A percentile compares a stretch with the other conserved stretches of the same genome.
Evolutionary conservation across 73 alveolate species (phyloP).

Genomic region (Paramecium octaurelia): DNA sequence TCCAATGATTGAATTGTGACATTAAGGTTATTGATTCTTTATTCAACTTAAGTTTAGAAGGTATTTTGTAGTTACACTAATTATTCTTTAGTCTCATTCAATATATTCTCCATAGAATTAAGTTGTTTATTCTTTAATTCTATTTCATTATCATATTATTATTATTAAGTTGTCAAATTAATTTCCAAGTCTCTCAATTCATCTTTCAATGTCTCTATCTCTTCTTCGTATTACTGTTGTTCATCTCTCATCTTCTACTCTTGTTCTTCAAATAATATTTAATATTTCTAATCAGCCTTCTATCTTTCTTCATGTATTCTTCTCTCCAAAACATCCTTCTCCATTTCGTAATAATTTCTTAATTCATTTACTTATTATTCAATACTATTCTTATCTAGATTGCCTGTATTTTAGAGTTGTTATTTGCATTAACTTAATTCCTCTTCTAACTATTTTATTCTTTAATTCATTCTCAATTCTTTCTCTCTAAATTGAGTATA

Average conservation of each 20-base stretch:
- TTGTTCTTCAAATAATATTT: slow-evolving; percentile 37
- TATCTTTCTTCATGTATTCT: slow-evolving; percentile 47
- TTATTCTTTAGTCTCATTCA: slow-evolving; percentile 33
- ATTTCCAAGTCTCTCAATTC: slow-evolving; percentile 41
- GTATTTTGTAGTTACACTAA: background rate
- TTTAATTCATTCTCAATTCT: slow-evolving; percentile 21
- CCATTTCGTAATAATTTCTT: slow-evolving; percentile 49
- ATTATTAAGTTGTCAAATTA: background rate
- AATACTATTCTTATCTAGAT: background rate
- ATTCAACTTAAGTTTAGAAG: background rate
- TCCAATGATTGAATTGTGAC: background rate
- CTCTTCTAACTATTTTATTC: slow-evolving; percentile 40
- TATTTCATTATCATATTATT: slow-evolving; percentile 23
- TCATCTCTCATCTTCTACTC: slow-evolving; percentile 33
- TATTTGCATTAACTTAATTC: background rate
- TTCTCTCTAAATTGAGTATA: background rate
- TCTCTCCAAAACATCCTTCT: slow-evolving; percentile 32
- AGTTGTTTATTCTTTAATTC: slow-evolving; percentile 9
- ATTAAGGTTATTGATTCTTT: background rate
- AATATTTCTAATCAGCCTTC: slow-evolving; percentile 36
- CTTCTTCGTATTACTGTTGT: slow-evolving; percentile 10
- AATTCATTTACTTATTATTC: slow-evolving; percentile 21
- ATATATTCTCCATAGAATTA: background rate
- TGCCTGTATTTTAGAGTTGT: background rate
- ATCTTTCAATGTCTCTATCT: slow-evolving; percentile 3